Conservation (phyloP, 116 monocot species). For the Trichopus zeylanicus region DNA sequence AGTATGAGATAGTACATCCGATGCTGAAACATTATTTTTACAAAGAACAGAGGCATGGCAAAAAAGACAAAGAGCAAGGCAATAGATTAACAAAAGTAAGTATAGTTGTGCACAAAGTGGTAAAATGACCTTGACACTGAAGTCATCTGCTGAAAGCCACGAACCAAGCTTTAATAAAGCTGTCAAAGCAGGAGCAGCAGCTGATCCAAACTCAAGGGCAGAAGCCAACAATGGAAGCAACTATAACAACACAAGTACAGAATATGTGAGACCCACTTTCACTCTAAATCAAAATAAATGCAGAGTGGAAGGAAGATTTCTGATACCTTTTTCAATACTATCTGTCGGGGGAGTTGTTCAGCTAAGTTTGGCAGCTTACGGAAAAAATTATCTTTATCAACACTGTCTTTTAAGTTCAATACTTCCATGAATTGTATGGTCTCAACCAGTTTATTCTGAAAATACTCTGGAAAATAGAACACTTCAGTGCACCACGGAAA, state of each 20-base stretch:
- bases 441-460: slow-evolving; percentile 97
- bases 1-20: neutral
- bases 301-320: neutral
- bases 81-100: neutral
- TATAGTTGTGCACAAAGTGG: neutral
- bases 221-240: slow-evolving; percentile 86
- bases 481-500: neutral
- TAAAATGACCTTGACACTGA: slow-evolving; percentile 62
- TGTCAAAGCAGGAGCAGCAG: slow-evolving; percentile 90
- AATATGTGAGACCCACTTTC: no score
- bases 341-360: slow-evolving; percentile 88
- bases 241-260: slow-evolving; percentile 35
- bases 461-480: slow-evolving; percentile 63
- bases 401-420: slow-evolving; percentile 95
- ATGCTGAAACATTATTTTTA: neutral
- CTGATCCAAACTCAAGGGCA: slow-evolving; percentile 94
- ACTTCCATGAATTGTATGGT: slow-evolving; percentile 99
- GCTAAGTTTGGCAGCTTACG: slow-evolving; percentile 93
- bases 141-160: slow-evolving; percentile 89
- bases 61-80: neutral
- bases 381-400: slow-evolving; percentile 95
- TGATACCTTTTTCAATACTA: slow-evolving; percentile 89
- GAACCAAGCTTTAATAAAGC: slow-evolving; percentile 94
- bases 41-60: no score
- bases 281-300: neutral